These are phyloP conservation scores for Talaromyces nanjingensis DNA, from an alignment of 495 filamentous ascomycete genomes.

Conservation along the genomic window DNA sequence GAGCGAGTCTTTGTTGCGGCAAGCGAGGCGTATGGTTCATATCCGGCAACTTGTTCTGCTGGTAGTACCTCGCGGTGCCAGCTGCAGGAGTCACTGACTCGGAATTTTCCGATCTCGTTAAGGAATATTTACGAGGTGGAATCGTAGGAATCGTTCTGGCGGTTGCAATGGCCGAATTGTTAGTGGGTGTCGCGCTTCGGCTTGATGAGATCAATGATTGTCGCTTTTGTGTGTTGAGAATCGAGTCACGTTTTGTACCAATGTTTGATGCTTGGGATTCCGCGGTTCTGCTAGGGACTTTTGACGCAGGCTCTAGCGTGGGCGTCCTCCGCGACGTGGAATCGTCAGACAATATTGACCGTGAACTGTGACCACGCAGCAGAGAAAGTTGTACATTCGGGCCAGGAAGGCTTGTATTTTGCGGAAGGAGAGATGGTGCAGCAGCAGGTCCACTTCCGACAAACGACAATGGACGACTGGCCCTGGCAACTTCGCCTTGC, in stretches of 20 bases:
- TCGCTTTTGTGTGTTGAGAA: not conserved
- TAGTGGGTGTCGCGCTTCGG: not conserved
- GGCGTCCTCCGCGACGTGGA: not conserved
- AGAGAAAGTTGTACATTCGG: not conserved
- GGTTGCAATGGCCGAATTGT: not conserved
- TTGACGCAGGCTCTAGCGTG: not conserved
- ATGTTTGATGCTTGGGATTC: not conserved
- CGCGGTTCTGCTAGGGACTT: no score
- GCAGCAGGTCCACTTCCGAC: not conserved
- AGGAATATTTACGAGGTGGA: conserved; percentile 1
- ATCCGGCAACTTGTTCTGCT: not conserved
- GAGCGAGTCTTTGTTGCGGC: not conserved
- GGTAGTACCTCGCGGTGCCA: not conserved
- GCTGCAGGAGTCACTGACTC: not conserved
- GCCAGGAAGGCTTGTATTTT: not conserved
- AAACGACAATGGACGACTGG: not conserved
- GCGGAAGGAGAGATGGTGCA: not conserved
- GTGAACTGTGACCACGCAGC: not conserved
- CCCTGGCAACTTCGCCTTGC: not conserved
- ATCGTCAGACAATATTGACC: not conserved
- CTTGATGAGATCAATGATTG: not conserved
- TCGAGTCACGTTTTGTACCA: not conserved
- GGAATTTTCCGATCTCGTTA: not conserved
- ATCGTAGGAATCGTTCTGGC: not conserved
- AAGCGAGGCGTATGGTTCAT: not conserved